These are phyloP conservation scores for Xylaria sp. DNA, from an alignment of 2,329 filamentous ascomycete genomes.

Conservation along the genomic window DNA sequence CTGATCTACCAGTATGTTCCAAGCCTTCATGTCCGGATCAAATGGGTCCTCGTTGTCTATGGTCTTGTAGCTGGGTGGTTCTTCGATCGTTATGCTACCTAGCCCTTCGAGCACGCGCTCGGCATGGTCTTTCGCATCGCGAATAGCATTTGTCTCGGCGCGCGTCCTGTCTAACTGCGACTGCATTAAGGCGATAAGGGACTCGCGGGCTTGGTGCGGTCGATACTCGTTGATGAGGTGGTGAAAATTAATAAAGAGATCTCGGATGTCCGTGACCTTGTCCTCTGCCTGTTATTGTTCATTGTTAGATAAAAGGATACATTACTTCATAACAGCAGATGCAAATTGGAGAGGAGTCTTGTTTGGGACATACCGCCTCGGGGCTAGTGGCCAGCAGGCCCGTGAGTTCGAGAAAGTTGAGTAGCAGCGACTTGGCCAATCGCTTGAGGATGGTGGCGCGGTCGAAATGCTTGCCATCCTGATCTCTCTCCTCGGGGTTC, in stretches of 20 bases:
- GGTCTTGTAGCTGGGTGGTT: slow-evolving; percentile 31
- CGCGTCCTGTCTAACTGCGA: slow-evolving; percentile 74
- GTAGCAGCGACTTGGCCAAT: slow-evolving; percentile 82
- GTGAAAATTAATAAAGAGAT: slow-evolving; percentile 89
- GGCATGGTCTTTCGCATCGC: slow-evolving; percentile 75
- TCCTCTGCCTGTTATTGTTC: slow-evolving; percentile 62
- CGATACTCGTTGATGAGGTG: slow-evolving; percentile 86
- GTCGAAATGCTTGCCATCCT: slow-evolving; percentile 67
- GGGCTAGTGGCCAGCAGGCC: slow-evolving; percentile 77
- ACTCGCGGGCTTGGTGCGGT: slow-evolving; percentile 79
- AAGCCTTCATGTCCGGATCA: slow-evolving; percentile 38
- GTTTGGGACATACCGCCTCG: slow-evolving; percentile 54
- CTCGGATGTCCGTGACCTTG: slow-evolving; percentile 82
- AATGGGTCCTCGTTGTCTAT: slow-evolving; percentile 29
- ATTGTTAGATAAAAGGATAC: slow-evolving; percentile 14
- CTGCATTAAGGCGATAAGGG: slow-evolving; percentile 69
- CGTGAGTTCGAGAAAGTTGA: slow-evolving; percentile 88
- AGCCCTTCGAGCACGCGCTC: slow-evolving; percentile 77
- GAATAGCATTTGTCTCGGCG: slow-evolving; percentile 79
- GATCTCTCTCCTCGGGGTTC: slow-evolving; percentile 56
- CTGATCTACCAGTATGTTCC: slow-evolving; percentile 34
- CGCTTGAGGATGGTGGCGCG: slow-evolving; percentile 76
- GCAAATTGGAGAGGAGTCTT: not conserved
- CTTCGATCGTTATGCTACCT: slow-evolving; percentile 59
- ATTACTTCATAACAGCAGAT: not conserved